Evolutionary conservation across 345 rosid genomes (phyloP).

Genomic region (Abelmoschus esculentus): DNA sequence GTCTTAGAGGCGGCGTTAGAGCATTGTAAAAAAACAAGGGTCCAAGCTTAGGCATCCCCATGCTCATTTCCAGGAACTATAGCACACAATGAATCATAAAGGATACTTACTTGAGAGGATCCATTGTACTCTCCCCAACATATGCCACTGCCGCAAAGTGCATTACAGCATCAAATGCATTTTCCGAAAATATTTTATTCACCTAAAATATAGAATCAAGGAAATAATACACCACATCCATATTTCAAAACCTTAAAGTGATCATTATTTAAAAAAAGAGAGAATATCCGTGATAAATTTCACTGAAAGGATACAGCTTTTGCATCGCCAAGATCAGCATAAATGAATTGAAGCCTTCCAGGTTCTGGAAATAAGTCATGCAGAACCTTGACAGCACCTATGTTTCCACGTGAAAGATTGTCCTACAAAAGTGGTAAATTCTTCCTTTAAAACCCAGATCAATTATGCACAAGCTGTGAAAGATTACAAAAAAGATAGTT

Average conservation of each 20-base stretch:
- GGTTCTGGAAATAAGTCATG: slow-evolving; percentile 84
- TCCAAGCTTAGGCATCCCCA: not conserved
- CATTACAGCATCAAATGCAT: slow-evolving; percentile 96
- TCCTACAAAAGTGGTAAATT: slow-evolving; percentile 43
- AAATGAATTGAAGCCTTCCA: slow-evolving; percentile 90
- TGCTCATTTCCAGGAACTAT: not conserved
- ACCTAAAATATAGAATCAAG: slow-evolving; percentile 47
- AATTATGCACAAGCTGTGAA: not conserved
- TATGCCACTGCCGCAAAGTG: slow-evolving; percentile 99
- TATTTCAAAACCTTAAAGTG: not conserved
- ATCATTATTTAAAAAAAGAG: not conserved
- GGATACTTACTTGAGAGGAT: slow-evolving; percentile 79
- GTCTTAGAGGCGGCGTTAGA: no score
- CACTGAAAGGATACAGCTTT: slow-evolving; percentile 58
- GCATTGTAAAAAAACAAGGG: no score
- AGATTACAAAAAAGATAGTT: not conserved
- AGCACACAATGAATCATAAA: not conserved
- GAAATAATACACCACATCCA: slow-evolving; percentile 23
- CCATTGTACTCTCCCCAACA: slow-evolving; percentile 95
- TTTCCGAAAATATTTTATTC: slow-evolving; percentile 73
- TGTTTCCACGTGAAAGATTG: slow-evolving; percentile 92
- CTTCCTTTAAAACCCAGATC: not conserved
- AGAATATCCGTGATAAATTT: not conserved
- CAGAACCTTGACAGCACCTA: slow-evolving; percentile 81
- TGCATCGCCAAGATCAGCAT: slow-evolving; percentile 85